Base-by-base conservation (phyloP, 169 alveolate species). In the Plasmodium billcollinsi region DNA sequence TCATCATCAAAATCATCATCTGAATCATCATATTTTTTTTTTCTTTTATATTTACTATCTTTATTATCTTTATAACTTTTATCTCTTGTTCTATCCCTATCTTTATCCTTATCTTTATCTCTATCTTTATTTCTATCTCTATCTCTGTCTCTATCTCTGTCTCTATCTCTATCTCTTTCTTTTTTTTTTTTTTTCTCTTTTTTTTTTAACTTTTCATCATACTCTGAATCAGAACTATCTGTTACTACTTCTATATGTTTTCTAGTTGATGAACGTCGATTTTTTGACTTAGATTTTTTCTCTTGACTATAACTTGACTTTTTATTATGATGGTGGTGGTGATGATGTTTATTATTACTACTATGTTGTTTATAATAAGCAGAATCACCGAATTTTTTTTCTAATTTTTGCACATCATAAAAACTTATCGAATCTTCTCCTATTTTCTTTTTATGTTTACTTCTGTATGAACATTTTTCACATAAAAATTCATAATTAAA, bases 401-500 rank as follows among this genome's bases (percentile, higher is more conserved):
- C 96, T 76, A 94, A 73, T 58, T 92, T 86, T 15, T 90, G 94
- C n/a, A 94, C 88, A 52, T 88, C 94, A 15, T 78, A 69, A 92
- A 56, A 90, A 39, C 96, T 85, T 39, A 94, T 88, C 56, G 78
- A 73, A 61, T 93, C 96, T 43, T 75, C 88, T 7, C 96, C 96
- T 11, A 94, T 93, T 24, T 91, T 92, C 20, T 89, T 63, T 66
- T 76, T 91, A 59, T 89, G 92, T 45, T 93, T 88, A 76, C 95
- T 74, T 65, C 94, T 73, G 43, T 89, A 86, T 15, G 95, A 80
- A 72, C 96, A 94, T 65, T 72, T 92, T 24, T 74, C 89, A 67
- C 96, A 94, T 59, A 93, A 63, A 67, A 94, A 83, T 67, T 94
- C 95, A 67, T 65, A 72, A 74, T 95, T 92, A 58, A 90, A 93